Percentiles rank a stretch among this genome's conserved stretches.
Conservation (phyloP, 192 early-diverging fungal genomes). For the Coemansia sp. region DNA sequence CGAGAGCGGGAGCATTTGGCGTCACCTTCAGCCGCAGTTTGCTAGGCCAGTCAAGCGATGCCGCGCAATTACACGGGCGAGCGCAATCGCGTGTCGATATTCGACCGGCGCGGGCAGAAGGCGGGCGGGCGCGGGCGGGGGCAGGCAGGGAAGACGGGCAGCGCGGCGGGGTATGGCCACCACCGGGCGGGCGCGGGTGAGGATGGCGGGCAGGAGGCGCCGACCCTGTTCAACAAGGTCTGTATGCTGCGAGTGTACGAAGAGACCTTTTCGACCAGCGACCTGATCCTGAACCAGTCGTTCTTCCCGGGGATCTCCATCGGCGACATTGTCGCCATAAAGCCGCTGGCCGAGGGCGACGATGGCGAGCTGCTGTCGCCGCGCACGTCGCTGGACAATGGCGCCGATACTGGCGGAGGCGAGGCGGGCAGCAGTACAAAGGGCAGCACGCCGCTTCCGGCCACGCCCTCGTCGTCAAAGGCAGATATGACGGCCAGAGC, state of each 20-base stretch:
- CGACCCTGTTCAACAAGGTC: slow-evolving; percentile 28
- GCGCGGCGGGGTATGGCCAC: slow-evolving; percentile 1
- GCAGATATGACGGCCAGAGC: background rate
- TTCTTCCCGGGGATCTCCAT: slow-evolving; percentile 41
- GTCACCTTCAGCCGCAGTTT: no score
- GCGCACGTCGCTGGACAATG: slow-evolving; percentile 17
- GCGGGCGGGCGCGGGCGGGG: slow-evolving; percentile 13
- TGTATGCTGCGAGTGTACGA: slow-evolving; percentile 43
- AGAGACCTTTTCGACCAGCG: slow-evolving; percentile 22
- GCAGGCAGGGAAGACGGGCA: slow-evolving; percentile 13
- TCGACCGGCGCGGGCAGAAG: slow-evolving; percentile 29
- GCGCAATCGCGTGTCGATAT: slow-evolving; percentile 30
- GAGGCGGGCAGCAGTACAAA: background rate
- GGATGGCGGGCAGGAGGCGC: background rate
- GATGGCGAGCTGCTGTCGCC: slow-evolving; percentile 16
- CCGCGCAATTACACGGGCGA: background rate
- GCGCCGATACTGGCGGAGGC: background rate
- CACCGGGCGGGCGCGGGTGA: slow-evolving; percentile 5
- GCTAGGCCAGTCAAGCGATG: background rate
- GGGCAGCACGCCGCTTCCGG: background rate
- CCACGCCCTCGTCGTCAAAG: background rate
- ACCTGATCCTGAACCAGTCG: slow-evolving; percentile 38
- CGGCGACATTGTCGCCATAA: slow-evolving; percentile 46
- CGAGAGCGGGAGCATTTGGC: no score
- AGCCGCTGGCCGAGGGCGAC: slow-evolving; percentile 17